Evolutionary conservation across 2,329 filamentous ascomycete genomes (phyloP), one percentile per base, ranked within the genome.

Genomic region (Pestalotiopsis sp.): DNA sequence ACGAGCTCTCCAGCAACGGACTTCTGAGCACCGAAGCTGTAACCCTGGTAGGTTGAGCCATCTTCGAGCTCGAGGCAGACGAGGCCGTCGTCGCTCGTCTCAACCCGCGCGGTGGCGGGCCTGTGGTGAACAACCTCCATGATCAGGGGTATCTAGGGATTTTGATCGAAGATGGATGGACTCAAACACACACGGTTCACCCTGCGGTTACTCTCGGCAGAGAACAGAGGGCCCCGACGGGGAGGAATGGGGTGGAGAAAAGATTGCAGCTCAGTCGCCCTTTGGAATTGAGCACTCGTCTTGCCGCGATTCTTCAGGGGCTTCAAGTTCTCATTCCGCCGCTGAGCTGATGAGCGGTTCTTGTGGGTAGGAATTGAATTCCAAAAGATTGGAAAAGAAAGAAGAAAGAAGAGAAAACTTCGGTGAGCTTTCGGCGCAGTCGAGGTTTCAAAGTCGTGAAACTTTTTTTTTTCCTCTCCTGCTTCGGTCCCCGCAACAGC

Each of bases 1-100:
- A 99, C 96, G 80, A 99, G 87, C 87, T 99, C 96, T 81, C 96
- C 96, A 73, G 95, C 93, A 78, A 97, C 90, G 84, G 93, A 97
- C 88, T 95, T 97, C 78, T 93, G 88, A 72, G 95, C 95, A 82
- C 96, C 96, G 80, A 99, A 99, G 88, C 94, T 97, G 86, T 93
- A 94, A 75, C 96, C 96, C 80, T 97, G 93, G 86, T 94, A 97
- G 78, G 94, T 89, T 69, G 92, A 90, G 82, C 95, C 94, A 86
- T 98, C 95, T 82, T 96, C 88, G 74, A 99, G 91, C 86, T 99
- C 95, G 74, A 99, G 92, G 80, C 92, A 92, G 84, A 97, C 88
- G 77, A 93, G 86, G 68, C 87, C 86, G 76, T 91, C 88, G 72
- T 88, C 83, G 58, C 83, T 79, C 70, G 80, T 78, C 72, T 82